Evolutionary conservation across 768 basidiomycete genomes (phyloP).

Genomic region (Termitomyces eurrhizus): DNA sequence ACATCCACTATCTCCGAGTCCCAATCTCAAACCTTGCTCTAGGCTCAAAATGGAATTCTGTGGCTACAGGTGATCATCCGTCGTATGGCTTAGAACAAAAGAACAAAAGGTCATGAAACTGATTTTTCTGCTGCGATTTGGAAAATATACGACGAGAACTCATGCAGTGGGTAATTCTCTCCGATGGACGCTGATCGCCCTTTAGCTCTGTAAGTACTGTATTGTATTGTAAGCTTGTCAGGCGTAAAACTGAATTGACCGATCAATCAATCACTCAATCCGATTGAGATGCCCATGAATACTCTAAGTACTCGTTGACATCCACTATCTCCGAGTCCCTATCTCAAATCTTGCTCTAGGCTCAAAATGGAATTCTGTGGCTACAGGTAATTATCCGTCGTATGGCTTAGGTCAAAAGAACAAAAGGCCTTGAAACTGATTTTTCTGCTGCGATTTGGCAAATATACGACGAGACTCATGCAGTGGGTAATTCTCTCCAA

Average conservation of each 20-base stretch:
- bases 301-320: constrained; percentile 53
- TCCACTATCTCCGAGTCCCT: neutral
- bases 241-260: no score
- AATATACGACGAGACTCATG: constrained; percentile 90
- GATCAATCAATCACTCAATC: no score
- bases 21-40: no score
- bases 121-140: constrained; percentile 90
- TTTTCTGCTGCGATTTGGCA: constrained; percentile 89
- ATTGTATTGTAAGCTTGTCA: no score
- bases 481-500: constrained; percentile 87
- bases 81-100: constrained; percentile 35
- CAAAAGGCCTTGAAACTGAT: constrained; percentile 81
- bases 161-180: constrained; percentile 95
- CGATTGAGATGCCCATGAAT: no score
- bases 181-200: constrained; percentile 75
- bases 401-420: constrained; percentile 35
- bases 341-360: constrained; percentile 35
- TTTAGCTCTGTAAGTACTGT: no score
- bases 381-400: no score
- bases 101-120: constrained; percentile 70
- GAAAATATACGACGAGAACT: constrained; percentile 85
- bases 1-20: no score
- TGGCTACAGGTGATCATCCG: constrained; percentile 75
- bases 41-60: constrained; percentile 84
- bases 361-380: constrained; percentile 58